phyloP scores from a whole-genome alignment of 805 yeast species.

The Starmera quercuum region DNA sequence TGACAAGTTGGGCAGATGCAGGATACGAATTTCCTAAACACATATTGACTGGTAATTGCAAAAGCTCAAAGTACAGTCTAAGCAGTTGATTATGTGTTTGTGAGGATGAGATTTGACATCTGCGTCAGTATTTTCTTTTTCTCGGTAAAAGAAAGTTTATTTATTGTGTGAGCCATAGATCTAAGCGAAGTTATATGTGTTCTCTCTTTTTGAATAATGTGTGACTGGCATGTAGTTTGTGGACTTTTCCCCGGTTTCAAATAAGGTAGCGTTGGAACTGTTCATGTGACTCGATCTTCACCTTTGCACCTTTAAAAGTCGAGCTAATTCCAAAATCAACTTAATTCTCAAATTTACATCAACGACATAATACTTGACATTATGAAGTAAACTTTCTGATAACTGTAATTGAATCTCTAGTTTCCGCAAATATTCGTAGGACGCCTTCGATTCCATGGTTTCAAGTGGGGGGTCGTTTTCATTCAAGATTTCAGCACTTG shows the following conservation, averaged over 20 bases:
- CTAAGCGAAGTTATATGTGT: too few species aligned
- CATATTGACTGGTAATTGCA: slow-evolving; percentile 44
- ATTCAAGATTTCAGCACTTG: neutral
- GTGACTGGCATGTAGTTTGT: too few species aligned
- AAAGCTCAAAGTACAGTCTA: slow-evolving; percentile 21
- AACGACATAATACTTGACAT: neutral
- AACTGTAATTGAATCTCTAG: neutral
- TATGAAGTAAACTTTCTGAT: neutral
- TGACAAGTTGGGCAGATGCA: slow-evolving; percentile 67
- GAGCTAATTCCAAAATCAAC: neutral
- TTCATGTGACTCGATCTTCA: too few species aligned
- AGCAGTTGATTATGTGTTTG: slow-evolving; percentile 1
- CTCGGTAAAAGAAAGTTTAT: too few species aligned
- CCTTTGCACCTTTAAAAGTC: too few species aligned
- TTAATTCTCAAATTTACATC: neutral
- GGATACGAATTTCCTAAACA: slow-evolving; percentile 70
- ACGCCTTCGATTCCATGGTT: too few species aligned
- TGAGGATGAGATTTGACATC: too few species aligned
- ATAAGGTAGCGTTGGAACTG: neutral
- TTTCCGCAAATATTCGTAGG: neutral
- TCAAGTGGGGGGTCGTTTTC: neutral
- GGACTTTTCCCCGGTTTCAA: too few species aligned
- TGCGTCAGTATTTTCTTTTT: too few species aligned
- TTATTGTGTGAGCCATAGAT: too few species aligned
- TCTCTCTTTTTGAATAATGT: too few species aligned